Percentiles rank a stretch among this genome's conserved stretches.
Conservation (phyloP, 164 flowering plant species). For the Magnolia officinalis region DNA sequence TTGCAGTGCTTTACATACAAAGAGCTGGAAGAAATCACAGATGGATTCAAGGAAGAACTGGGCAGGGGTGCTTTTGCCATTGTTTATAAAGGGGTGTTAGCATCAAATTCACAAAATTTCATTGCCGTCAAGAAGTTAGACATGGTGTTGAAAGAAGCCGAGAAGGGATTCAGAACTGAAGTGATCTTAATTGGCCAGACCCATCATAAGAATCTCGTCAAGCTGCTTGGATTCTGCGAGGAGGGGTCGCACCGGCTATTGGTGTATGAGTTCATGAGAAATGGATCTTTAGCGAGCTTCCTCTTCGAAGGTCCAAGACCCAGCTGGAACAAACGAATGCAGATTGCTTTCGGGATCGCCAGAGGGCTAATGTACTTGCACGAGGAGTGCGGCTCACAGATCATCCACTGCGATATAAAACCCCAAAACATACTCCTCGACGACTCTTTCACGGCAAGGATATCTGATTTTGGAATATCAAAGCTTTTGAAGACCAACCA, state of each 20-base stretch:
- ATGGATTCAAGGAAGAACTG: slow-evolving; percentile 32
- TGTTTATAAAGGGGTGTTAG: slow-evolving; percentile 31
- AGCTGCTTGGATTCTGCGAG: slow-evolving; percentile 31
- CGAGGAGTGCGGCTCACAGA: slow-evolving; percentile 38
- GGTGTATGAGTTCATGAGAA: slow-evolving; percentile 41
- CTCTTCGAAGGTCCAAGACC: slow-evolving; percentile 25
- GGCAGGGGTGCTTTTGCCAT: slow-evolving; percentile 31
- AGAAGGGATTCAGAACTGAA: slow-evolving; percentile 36
- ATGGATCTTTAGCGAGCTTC: slow-evolving; percentile 31
- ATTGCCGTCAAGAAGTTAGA: slow-evolving; percentile 36
- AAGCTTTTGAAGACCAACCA: slow-evolving; percentile 16
- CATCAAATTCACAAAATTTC: neutral
- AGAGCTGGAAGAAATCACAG: slow-evolving; percentile 26
- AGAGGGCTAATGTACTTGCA: slow-evolving; percentile 40
- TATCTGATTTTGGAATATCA: slow-evolving; percentile 30
- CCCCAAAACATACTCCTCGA: slow-evolving; percentile 38
- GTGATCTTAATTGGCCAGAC: slow-evolving; percentile 30
- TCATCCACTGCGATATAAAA: slow-evolving; percentile 42
- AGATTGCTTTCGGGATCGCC: slow-evolving; percentile 30
- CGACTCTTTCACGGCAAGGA: slow-evolving; percentile 15
- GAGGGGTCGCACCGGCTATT: slow-evolving; percentile 34
- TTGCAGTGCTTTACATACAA: slow-evolving; percentile 22
- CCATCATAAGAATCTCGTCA: slow-evolving; percentile 36
- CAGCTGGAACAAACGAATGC: slow-evolving; percentile 24
- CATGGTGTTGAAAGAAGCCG: slow-evolving; percentile 14